phyloP scores from a whole-genome alignment of 75 land plant species.

The Cryptomeria japonica region DNA sequence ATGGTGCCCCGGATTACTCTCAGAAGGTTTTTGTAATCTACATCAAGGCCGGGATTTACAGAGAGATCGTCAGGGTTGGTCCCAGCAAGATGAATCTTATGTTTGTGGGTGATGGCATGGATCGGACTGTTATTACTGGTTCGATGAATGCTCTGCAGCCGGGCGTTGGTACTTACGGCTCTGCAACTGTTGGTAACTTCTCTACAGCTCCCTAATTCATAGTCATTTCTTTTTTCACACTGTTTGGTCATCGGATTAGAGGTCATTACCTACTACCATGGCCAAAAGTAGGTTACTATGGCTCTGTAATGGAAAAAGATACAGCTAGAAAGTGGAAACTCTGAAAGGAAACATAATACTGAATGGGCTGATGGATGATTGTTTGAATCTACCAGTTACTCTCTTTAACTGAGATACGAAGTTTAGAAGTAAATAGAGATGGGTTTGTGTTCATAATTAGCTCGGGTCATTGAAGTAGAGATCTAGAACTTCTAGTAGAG shows the following conservation, averaged over 20 bases:
- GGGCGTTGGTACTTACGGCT: constrained; percentile 47
- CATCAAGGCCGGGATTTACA: constrained; percentile 47
- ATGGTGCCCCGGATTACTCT: constrained; percentile 34
- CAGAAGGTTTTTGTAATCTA: constrained; percentile 24
- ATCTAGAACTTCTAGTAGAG: no score
- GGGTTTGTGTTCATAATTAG: no score
- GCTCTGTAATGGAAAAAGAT: no score
- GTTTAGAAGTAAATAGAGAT: no score
- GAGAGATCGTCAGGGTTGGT: constrained; percentile 43
- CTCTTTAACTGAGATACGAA: no score
- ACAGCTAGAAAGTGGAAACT: no score
- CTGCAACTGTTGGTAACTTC: constrained; percentile 55
- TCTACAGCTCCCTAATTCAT: neutral
- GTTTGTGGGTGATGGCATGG: constrained; percentile 55
- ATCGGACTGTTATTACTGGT: constrained; percentile 47
- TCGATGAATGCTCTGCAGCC: constrained; percentile 15
- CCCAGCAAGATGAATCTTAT: constrained; percentile 34
- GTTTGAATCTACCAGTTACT: no score
- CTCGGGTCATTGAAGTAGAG: no score
- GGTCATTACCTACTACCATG: neutral
- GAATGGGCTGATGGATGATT: no score
- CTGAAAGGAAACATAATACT: no score
- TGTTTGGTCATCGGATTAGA: neutral
- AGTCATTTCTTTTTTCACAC: neutral
- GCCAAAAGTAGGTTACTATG: no score